Base-by-base conservation (phyloP, 768 basidiomycete species). In the Psilocybe sp. region DNA sequence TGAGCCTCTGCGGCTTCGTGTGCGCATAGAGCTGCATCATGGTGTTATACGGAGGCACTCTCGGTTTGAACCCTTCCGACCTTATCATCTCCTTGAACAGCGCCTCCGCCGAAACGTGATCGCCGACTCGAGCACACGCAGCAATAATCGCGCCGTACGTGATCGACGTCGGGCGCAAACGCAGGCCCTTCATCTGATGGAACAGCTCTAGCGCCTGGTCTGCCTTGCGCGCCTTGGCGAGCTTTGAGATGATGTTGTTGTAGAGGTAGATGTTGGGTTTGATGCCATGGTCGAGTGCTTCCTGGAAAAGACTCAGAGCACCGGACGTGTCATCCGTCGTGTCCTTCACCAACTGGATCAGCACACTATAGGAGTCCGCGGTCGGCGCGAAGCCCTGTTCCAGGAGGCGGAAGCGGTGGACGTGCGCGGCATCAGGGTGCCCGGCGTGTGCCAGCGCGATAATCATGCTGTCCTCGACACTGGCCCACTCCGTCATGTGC, bases 1-100 rank as follows among this genome's bases (percentile, higher is more conserved):
- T 79, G 20, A 78, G 78, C 46, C 93, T 81, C 54, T 91, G 86
- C 1, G 93, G 96, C 65, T 89, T 90, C n/a, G 89, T 93, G 48
- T 86, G 82, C 43, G 88, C 86, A 69, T 92, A 94, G 59, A 96
- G 76, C 66, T 99, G 97, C 82, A 99, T 98, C 94, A 99, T 97
- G 32, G 89, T 94, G 71, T 99, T 99, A 77, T 85, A 99, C 1
- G 96, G 96, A 15, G 96, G 97, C 1, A 97, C 85, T 6, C 94
- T 78, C 8, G 95, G 87, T 69, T 78, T 87, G 76, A 93, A 98
- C 57, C 85, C 87, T 33, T 68, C 73, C 51, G 82, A 75, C 39
- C 67, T 55, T 0, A 74, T 65, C 97, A 99, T 98, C 72, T 98
- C 94, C 48, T 69, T 62, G 70, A 97, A 99, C 40, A 97, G 69